Base-by-base conservation (phyloP, 2,329 filamentous ascomycete species). In the Amauroascus verrucosus region DNA sequence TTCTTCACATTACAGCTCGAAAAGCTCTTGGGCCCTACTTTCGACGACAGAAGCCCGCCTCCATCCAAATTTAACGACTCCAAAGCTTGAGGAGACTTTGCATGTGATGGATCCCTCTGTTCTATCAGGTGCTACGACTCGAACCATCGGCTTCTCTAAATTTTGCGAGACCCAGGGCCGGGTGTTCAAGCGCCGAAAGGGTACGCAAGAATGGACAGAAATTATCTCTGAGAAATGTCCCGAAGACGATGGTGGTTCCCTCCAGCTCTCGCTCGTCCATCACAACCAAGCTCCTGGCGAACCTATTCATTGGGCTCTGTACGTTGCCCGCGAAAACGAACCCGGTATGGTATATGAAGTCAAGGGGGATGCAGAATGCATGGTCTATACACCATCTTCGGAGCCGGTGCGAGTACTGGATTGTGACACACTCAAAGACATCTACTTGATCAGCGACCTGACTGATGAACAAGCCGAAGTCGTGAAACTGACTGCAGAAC, bases 321-420 rank as follows among this genome's bases (percentile, higher is more conserved):
- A 59, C 22, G 57, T 65, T 14, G 57, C 57, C n/a, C 55, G 53
- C 5, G 63, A 64, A 43, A 63, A 62, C 22, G 33, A 62, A 14
- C 56, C 64, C 1, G 62, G 63, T n/a, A 62, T 30, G 47, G 50
- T 61, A 11, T 64, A 63, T 30, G 61, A 64, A 43, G 62, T 64
- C n/a, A 63, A 30, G 1, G 61, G 61, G 3, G 61, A 64, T 48
- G 62, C 61, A 26, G 53, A 62, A 53, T 46, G 53, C n/a, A 65
- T 65, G 59, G 24, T 9, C 5, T 65, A 63, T 33, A 26, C 57
- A 38, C 60, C 59, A 7, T 58, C 58, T 13, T 26, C 30, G 32
- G 33, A 41, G 1, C 41, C 18, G n/a, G 43, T 60, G 5, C 53
- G 60, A 48, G 37, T 61, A 2, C 37, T 49, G 4, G 48, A 47